Base-by-base conservation (phyloP, 345 rosid genomes). In the Salix koriyanagi region DNA sequence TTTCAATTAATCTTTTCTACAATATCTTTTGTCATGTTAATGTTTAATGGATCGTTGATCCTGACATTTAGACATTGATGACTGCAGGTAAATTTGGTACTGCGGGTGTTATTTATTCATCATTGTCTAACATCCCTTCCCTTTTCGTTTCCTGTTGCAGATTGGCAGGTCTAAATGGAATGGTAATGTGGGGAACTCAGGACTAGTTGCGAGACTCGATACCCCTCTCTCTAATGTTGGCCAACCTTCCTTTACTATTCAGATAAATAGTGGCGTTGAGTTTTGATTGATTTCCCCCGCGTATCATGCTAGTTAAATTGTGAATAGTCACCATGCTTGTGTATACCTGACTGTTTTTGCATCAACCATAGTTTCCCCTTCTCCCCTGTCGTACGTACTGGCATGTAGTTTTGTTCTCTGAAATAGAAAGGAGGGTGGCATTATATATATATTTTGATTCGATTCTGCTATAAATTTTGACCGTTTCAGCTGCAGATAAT, bases 121-220 rank as follows among this genome's bases (percentile, higher is more conserved):
- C 69, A 4, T 34, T 34, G 48, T 30, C 77, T 75, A 46, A 78
- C 10, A 26, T 68, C 64, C 25, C 25, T 16, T 11, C 18, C 68
- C 28, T 69, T 36, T 60, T 8, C 34, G 25, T 62, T 16, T 21
- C 13, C 62, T 4, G 19, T 30, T 80, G 91, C 92, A 95, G 99
- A 65, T 85, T 83, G 97, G 99, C 44, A 84, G 97, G 82, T 95
- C 99, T 6, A 95, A 93, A 85, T 93, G 99, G 97, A 93, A 95
- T 67, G 94, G 97, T 18, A 90, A 90, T 83, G 81, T 85, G 4
- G 99, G 97, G 74, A 89, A 89, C 80, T 90, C 94, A 4, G 97
- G 99, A 69, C 46, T 95, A n/a, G 96, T 91, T 23, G 50, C 90
- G 74, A 84, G 92, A 82, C 91, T 85, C 48, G 97, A 94, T 80